phyloP scores from a whole-genome alignment of 2,329 filamentous ascomycete species.

The Cladophialophora bantiana region DNA sequence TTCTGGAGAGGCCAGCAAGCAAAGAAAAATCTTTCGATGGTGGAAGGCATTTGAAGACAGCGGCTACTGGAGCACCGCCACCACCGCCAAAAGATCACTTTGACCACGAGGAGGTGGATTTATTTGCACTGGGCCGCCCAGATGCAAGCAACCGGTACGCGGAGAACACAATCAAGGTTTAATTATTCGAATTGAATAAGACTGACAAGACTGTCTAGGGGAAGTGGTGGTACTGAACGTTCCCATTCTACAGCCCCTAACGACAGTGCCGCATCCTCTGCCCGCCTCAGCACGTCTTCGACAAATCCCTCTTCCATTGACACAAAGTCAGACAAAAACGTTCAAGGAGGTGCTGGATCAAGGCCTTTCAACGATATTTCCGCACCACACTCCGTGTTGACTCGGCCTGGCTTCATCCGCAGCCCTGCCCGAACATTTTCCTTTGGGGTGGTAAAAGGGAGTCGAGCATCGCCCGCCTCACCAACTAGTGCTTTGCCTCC shows the following conservation, averaged over 20 bases:
- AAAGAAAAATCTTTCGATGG: conserved; percentile 55
- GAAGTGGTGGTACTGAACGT: conserved; percentile 58
- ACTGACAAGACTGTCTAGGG: conserved; percentile 44
- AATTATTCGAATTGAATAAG: not conserved
- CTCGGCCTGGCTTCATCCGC: conserved; percentile 48
- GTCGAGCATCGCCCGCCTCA: conserved; percentile 45
- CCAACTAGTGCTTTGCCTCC: conserved; percentile 32
- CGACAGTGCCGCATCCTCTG: conserved; percentile 56
- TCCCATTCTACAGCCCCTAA: conserved; percentile 56
- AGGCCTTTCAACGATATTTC: conserved; percentile 52
- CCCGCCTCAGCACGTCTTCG: conserved; percentile 62
- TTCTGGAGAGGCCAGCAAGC: conserved; percentile 58
- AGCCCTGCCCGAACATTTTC: conserved; percentile 62
- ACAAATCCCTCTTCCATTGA: conserved; percentile 64
- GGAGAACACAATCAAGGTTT: not conserved
- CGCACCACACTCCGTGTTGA: conserved; percentile 48
- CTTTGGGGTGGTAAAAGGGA: conserved; percentile 53
- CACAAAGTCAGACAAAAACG: conserved; percentile 49
- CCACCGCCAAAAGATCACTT: conserved; percentile 46
- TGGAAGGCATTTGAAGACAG: conserved; percentile 44
- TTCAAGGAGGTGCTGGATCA: conserved; percentile 44
- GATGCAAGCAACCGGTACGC: conserved; percentile 49
- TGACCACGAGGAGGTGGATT: conserved; percentile 44
- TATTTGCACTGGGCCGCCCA: conserved; percentile 48
- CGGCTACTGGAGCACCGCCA: conserved; percentile 43